A percentile compares a stretch with the other conserved stretches of the same genome.
phyloP scores from a whole-genome alignment of 108 stramenopile genomes.

The Pseudonitzschia pungens region DNA sequence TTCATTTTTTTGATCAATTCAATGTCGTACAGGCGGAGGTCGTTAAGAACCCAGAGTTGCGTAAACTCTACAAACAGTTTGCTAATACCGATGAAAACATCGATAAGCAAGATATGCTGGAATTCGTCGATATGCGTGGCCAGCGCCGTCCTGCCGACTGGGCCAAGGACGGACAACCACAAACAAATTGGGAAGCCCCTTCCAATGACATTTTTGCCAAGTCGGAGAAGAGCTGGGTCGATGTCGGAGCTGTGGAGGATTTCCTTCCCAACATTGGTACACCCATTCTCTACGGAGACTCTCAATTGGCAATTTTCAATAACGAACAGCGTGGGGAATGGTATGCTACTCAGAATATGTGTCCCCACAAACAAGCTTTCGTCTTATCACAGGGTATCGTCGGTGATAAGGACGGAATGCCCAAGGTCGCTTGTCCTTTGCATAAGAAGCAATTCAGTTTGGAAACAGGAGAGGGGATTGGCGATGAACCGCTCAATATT shows the following conservation, averaged over 20 bases:
- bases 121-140: slow-evolving; percentile 86
- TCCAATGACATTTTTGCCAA: slow-evolving; percentile 73
- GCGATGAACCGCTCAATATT: slow-evolving; percentile 74
- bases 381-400: slow-evolving; percentile 91
- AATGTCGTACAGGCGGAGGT: slow-evolving; percentile 82
- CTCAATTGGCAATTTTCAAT: slow-evolving; percentile 91
- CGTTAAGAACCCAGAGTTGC: slow-evolving; percentile 73
- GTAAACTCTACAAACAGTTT: slow-evolving; percentile 85
- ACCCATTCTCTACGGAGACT: slow-evolving; percentile 83
- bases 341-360: slow-evolving; percentile 92
- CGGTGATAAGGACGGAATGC: slow-evolving; percentile 65
- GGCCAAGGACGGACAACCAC: slow-evolving; percentile 80
- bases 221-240: slow-evolving; percentile 84
- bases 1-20: too few relatives aligned
- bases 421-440: slow-evolving; percentile 92
- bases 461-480: slow-evolving; percentile 61
- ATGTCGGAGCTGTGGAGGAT: slow-evolving; percentile 66
- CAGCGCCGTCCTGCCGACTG: slow-evolving; percentile 89
- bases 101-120: slow-evolving; percentile 80
- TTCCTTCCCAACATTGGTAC: slow-evolving; percentile 84
- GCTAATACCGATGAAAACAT: slow-evolving; percentile 86
- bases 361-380: slow-evolving; percentile 92
- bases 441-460: slow-evolving; percentile 92
- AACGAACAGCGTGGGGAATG: slow-evolving; percentile 72
- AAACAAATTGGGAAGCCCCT: slow-evolving; percentile 76